Conservation (phyloP, 192 early-diverging fungal genomes). For the Umbelopsis vinacea region DNA sequence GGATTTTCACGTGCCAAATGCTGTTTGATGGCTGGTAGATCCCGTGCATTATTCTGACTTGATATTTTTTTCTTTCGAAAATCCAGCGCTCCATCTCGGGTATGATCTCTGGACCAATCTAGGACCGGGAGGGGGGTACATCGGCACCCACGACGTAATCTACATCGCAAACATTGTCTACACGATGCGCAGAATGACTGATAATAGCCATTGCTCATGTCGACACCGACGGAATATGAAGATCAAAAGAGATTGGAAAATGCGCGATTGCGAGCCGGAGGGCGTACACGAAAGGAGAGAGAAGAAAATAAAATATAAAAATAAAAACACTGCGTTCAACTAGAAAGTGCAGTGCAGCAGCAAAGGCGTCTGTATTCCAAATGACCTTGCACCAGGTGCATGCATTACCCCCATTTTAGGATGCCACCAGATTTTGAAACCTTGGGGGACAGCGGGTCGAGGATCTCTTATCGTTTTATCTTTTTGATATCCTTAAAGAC, state of each 20-base stretch:
- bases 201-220: conserved; percentile 23
- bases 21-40: conserved; percentile 17
- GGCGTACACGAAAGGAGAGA: no score
- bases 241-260: not conserved
- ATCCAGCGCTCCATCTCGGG: conserved; percentile 28
- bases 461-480: not conserved
- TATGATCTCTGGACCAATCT: conserved; percentile 29
- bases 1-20: conserved; percentile 20
- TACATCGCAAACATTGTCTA: conserved; percentile 28
- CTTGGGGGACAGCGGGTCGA: not conserved
- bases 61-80: conserved; percentile 30
- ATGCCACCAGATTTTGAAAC: not conserved
- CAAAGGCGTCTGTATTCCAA: conserved; percentile 21
- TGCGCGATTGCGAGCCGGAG: not conserved
- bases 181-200: conserved; percentile 28
- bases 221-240: not conserved
- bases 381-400: conserved; percentile 21
- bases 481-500: not conserved
- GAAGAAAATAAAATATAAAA: not conserved
- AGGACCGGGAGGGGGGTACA: conserved; percentile 18
- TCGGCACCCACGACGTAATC: conserved; percentile 22
- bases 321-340: not conserved
- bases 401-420: conserved; percentile 19
- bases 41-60: conserved; percentile 16
- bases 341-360: not conserved